Evolutionary conservation across 768 basidiomycete species (phyloP).

Genomic region (Lenzites betulinus): DNA sequence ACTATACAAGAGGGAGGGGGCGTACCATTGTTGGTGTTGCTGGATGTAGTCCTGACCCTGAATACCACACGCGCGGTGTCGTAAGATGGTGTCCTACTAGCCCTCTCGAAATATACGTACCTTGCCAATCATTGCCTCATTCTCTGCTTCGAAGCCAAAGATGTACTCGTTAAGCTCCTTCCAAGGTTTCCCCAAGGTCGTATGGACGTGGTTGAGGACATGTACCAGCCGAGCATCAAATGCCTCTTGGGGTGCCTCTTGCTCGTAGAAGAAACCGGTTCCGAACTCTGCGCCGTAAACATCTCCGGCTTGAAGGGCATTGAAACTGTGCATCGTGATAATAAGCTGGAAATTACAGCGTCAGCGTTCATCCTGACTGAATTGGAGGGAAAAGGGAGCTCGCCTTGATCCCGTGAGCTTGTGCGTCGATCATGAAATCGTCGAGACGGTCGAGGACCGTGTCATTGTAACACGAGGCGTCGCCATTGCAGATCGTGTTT

Average conservation of each 20-base stretch:
- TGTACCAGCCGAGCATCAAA: constrained; percentile 42
- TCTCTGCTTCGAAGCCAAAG: constrained; percentile 42
- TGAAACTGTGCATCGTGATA: constrained; percentile 33
- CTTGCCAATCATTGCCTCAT: constrained; percentile 37
- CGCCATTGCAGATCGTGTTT: constrained; percentile 33
- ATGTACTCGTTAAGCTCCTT: constrained; percentile 40
- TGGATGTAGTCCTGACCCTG: constrained; percentile 30
- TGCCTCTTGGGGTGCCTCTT: constrained; percentile 25
- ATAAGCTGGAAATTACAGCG: constrained; percentile 9
- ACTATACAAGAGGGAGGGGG: background rate
- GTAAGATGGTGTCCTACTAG: too few relatives aligned
- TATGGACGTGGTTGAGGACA: constrained; percentile 42
- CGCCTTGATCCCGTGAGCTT: constrained; percentile 36
- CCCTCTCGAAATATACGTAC: background rate
- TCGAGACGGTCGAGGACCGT: constrained; percentile 39
- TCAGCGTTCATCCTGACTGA: too few relatives aligned
- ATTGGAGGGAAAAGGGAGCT: too few relatives aligned
- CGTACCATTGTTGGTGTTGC: constrained; percentile 27
- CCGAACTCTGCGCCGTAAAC: constrained; percentile 39
- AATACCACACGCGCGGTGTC: background rate
- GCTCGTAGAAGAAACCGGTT: constrained; percentile 38
- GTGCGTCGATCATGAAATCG: constrained; percentile 42
- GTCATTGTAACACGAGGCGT: constrained; percentile 35
- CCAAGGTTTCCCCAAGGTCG: constrained; percentile 39
- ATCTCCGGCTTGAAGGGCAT: constrained; percentile 36